Conservation (phyloP, 2,329 filamentous ascomycete species). For the Cordyceps cateniannulata region DNA sequence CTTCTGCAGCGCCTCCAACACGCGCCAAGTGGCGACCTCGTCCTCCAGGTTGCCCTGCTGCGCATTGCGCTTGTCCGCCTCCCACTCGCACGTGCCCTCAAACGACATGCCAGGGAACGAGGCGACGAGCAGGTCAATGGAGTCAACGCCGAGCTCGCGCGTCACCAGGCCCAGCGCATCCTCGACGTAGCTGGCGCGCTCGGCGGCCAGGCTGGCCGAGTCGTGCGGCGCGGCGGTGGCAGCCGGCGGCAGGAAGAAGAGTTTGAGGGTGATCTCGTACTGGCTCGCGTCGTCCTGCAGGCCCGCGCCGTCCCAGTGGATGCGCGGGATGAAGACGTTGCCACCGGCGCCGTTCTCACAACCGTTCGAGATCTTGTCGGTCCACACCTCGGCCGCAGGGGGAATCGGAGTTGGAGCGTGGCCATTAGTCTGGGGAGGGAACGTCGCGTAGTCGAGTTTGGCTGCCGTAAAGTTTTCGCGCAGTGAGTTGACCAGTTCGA, state of each 20-base stretch:
- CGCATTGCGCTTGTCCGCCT: constrained; percentile 57
- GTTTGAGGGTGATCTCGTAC: constrained; percentile 92
- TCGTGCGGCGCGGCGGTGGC: constrained; percentile 53
- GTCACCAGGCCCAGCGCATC: constrained; percentile 77
- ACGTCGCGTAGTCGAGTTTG: constrained; percentile 52
- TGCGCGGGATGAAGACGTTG: constrained; percentile 68
- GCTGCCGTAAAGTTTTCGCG: constrained; percentile 75
- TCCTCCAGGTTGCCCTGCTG: constrained; percentile 60
- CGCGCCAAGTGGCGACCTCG: constrained; percentile 61
- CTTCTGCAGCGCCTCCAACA: constrained; percentile 66
- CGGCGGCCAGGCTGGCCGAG: constrained; percentile 49
- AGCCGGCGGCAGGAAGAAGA: constrained; percentile 75
- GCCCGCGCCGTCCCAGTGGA: constrained; percentile 64
- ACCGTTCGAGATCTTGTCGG: constrained; percentile 34
- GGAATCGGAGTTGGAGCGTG: constrained; percentile 24
- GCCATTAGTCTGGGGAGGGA: constrained; percentile 23
- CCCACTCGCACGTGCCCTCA: constrained; percentile 83
- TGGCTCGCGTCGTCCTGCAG: constrained; percentile 77
- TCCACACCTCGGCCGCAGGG: constrained; percentile 54
- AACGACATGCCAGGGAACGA: constrained; percentile 93
- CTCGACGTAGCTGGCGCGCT: constrained; percentile 62
- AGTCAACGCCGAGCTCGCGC: constrained; percentile 67
- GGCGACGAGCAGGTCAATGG: constrained; percentile 81
- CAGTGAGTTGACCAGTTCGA: constrained; percentile 84
- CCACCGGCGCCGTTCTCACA: constrained; percentile 34